Percentiles rank a stretch among this genome's conserved stretches.
Conservation (phyloP, 163 green algal genomes). For the Scenedesmus sp. region DNA sequence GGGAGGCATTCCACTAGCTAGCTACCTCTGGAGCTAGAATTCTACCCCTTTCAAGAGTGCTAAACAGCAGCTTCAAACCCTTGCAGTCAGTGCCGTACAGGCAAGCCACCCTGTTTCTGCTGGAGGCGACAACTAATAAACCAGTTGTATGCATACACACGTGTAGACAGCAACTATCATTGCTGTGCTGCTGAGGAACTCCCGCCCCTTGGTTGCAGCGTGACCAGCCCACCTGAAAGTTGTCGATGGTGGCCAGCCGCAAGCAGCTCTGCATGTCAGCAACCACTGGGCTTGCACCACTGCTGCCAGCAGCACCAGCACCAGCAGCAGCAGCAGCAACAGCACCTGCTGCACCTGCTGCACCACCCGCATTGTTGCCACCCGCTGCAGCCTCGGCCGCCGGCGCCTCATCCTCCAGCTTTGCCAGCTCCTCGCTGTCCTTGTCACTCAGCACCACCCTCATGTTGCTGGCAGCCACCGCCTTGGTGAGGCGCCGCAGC, state of each 20-base stretch:
- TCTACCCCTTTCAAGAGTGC: no score
- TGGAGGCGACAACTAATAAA: no score
- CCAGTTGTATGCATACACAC: no score
- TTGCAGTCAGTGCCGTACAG: no score
- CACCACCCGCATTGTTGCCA: not conserved
- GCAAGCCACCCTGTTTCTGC: no score
- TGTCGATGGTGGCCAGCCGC: conserved; percentile 56
- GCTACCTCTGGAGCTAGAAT: no score
- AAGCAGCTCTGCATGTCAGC: conserved; percentile 18
- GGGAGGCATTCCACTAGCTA: no score
- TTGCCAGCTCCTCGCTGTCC: conserved; percentile 60
- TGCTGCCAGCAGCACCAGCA: no score
- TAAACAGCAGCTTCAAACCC: no score
- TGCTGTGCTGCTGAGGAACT: no score
- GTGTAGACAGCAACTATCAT: no score
- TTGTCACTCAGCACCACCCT: conserved; percentile 63
- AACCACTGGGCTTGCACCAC: not conserved
- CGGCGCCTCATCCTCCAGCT: not conserved
- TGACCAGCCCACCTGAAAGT: conserved; percentile 52
- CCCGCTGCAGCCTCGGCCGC: not conserved
- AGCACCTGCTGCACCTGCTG: not conserved
- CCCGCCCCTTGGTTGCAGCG: no score
- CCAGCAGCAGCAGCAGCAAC: not conserved
- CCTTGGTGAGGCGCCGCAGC: conserved; percentile 69
- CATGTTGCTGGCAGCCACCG: conserved; percentile 60